These are phyloP conservation scores for Sphaceloma murrayae DNA, from an alignment of 2,329 filamentous ascomycete species.

Conservation along the genomic window DNA sequence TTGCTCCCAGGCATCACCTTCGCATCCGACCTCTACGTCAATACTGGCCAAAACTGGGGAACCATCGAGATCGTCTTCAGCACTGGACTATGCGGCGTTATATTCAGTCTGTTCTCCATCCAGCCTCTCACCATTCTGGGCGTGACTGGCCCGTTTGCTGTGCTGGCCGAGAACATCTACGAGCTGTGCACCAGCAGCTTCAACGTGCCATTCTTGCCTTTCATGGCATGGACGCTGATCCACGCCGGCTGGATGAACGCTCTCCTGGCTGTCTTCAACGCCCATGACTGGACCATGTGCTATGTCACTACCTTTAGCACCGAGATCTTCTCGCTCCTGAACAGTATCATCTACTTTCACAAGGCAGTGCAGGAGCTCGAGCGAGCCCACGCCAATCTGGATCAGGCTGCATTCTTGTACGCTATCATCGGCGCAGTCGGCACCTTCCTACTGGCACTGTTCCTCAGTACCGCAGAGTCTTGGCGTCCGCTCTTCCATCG, in stretches of 20 bases:
- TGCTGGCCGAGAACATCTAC: constrained; percentile 57
- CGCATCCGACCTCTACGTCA: constrained; percentile 53
- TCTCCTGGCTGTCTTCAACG: constrained; percentile 55
- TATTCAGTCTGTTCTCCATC: constrained; percentile 52
- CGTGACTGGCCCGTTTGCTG: constrained; percentile 58
- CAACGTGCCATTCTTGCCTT: constrained; percentile 51
- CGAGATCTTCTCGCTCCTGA: constrained; percentile 57
- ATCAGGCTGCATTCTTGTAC: constrained; percentile 55
- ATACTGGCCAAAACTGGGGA: constrained; percentile 55
- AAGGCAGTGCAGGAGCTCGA: constrained; percentile 57
- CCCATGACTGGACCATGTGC: constrained; percentile 61
- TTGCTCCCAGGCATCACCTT: constrained; percentile 58
- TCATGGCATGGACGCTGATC: constrained; percentile 60
- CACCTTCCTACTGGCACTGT: constrained; percentile 53
- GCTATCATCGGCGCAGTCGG: constrained; percentile 54
- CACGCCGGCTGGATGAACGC: constrained; percentile 58
- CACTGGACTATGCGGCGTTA: constrained; percentile 53
- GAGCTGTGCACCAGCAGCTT: constrained; percentile 47
- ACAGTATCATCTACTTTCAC: constrained; percentile 60
- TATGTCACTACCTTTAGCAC: constrained; percentile 59
- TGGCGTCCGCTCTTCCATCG: constrained; percentile 55
- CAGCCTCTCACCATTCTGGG: constrained; percentile 58
- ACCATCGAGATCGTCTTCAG: constrained; percentile 59
- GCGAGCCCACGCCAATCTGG: constrained; percentile 47
- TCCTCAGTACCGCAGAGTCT: constrained; percentile 51